Evolutionary conservation across 805 yeast species (phyloP), one percentile per base, ranked within the genome.

Genomic region (Pichia exigua): DNA sequence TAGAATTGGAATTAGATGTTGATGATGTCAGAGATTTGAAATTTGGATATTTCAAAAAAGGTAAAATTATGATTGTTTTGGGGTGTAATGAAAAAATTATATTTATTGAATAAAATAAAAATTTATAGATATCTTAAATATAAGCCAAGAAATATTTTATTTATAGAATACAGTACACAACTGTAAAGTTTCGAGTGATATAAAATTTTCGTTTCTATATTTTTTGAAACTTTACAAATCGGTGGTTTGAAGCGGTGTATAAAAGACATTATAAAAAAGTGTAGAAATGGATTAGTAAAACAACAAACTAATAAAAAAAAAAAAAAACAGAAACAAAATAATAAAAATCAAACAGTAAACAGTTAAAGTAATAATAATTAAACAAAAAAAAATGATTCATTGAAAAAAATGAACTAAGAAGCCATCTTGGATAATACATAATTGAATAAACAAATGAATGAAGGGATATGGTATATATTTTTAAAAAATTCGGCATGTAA

Each of bases 11-110:
- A 2, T 13, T 30, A 12, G n/a, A 30, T 30, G 21, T 22, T 22
- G 18, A 27, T 21, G 24, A 30, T n/a, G 22, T 20, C 9, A 20
- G 11, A 12, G 45, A 47, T 12, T 35, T 35, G 11, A 35, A 35
- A n/a, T 8, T 35, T 35, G 39, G 39, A n/a, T 35, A 45, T 32
- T 73, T 72, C 18, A 54, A 26, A 27, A 65, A 40, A 32, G 46
- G 42, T n/a, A 56, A 17, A 11, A 65, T 47, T 59, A 61, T 42
- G 13, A 44, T 47, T 20, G 28, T 38, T 7, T 8, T 58, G 13
- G 54, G 46, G 2, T 62, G 42, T 9, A 39, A n/a, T 4, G 41
- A 45, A 11, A 41, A 41, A 4, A 21, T 32, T n/a, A 18, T 15
- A 13, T 45, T 32, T 20, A 35, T 45, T 35, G 21, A 39, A 39